Evolutionary conservation across 306 rosid genomes (phyloP).

Genomic region (Castanospermum australe): DNA sequence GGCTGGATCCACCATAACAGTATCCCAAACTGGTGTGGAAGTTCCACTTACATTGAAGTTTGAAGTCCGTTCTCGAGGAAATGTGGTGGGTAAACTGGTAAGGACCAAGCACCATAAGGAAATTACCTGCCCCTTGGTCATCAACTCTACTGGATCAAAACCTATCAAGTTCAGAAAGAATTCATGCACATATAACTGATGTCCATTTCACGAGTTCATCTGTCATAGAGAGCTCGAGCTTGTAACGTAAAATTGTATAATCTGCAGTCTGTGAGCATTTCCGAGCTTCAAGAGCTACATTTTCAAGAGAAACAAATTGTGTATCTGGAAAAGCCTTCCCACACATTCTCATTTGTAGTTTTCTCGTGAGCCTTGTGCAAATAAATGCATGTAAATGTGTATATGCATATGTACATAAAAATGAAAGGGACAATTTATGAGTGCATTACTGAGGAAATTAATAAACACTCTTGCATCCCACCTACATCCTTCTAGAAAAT

Average conservation of each 20-base stretch:
- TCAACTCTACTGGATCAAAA: conserved; percentile 60
- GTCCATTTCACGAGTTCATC: conserved; percentile 12
- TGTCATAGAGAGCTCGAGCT: neutral
- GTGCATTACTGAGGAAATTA: neutral
- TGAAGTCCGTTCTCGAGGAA: conserved; percentile 62
- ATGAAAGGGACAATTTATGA: neutral
- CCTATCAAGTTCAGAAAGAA: conserved; percentile 67
- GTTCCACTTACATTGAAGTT: conserved; percentile 58
- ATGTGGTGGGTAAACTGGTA: conserved; percentile 87
- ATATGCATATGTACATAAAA: neutral
- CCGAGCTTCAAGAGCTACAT: neutral
- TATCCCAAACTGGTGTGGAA: conserved; percentile 45
- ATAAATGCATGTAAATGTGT: conserved; percentile 28
- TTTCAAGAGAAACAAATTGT: conserved; percentile 15
- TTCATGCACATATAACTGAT: conserved; percentile 65
- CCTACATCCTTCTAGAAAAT: neutral
- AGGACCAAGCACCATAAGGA: conserved; percentile 59
- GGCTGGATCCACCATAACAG: conserved; percentile 61
- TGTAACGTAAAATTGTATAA: conserved; percentile 20
- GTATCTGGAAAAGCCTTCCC: neutral
- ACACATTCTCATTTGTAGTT: neutral
- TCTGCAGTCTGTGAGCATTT: conserved; percentile 7
- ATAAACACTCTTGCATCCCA: neutral
- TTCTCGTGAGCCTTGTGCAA: conserved; percentile 25
- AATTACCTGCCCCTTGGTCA: conserved; percentile 63